A percentile compares a stretch with the other conserved stretches of the same genome.
Evolutionary conservation across 805 yeast genomes (phyloP).

Genomic region (Cyberlindnera amylophila): DNA sequence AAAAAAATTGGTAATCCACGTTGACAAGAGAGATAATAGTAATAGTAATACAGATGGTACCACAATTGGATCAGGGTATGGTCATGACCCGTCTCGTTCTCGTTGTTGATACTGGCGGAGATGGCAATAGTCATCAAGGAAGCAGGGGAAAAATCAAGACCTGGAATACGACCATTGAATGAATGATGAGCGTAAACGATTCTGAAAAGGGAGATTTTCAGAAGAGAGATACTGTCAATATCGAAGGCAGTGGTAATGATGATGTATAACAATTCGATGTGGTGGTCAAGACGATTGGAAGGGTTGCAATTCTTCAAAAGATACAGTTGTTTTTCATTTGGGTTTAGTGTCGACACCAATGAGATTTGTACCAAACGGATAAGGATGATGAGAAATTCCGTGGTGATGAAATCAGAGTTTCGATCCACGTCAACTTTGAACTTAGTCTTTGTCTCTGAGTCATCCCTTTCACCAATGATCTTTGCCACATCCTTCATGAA

Average conservation of each 20-base stretch:
- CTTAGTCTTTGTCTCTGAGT: conserved; percentile 26
- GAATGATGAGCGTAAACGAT: conserved; percentile 8
- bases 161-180: conserved; percentile 10
- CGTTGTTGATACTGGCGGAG: conserved; percentile 18
- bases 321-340: conserved; percentile 13
- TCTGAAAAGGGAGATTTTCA: conserved; percentile 15
- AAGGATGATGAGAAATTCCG: conserved; percentile 3
- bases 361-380: conserved; percentile 22
- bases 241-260: conserved; percentile 7
- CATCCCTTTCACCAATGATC: conserved; percentile 40
- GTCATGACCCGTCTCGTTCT: conserved; percentile 8
- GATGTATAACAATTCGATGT: conserved; percentile 16
- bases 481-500: conserved; percentile 38
- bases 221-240: conserved; percentile 6
- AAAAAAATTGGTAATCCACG: conserved; percentile 22
- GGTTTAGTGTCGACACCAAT: conserved; percentile 11
- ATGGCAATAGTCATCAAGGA: conserved; percentile 12
- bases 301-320: conserved; percentile 13
- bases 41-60: conserved; percentile 18
- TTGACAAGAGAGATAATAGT: conserved; percentile 11
- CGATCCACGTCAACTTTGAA: conserved; percentile 1
- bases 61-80: conserved; percentile 15
- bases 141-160: conserved; percentile 8
- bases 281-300: conserved; percentile 19
- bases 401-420: not conserved